Evolutionary conservation across 352 stramenopile species (phyloP), one percentile per base, ranked within the genome.

Genomic region (Globisporangium megalacanthum): DNA sequence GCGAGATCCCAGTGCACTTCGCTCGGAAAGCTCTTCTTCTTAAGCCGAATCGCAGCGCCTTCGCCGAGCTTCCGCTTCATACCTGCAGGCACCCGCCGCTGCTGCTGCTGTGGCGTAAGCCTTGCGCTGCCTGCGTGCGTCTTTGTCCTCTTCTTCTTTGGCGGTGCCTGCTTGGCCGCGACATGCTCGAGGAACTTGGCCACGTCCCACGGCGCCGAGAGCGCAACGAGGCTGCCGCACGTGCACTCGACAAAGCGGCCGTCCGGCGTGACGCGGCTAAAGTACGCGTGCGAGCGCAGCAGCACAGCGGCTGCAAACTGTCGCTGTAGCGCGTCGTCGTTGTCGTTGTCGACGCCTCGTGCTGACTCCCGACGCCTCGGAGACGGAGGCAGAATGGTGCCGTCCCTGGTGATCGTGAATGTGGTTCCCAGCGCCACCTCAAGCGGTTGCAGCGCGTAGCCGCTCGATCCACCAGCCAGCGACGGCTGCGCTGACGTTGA

Each of bases 171-270:
- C 39, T 88, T 87, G 17, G 79, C 67, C 17, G 67, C 66, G 17
- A 87, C 67, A 37, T 90, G 83, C n/a, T 70, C 55, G 7, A 79
- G 56, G 64, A 91, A 91, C 41, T 78, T 75, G 8, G 64, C 63
- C n/a, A 82, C 51, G 7, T 80, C 64, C 80, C 83, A 93, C 1
- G 80, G 63, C 7, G 44, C 50, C 17, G 57, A 46, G 4, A 93
- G 70, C 13, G 84, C 66, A 7, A 90, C 65, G n/a, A 91, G 68
- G n/a, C 65, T 66, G 0, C 63, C 73, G 52, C 83, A 93, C 37
- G 72, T 76, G 33, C 83, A 90, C 68, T 90, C 80, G 8, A 83
- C 54, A 47, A 88, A 87, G 1, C 70, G 69, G 1, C 83, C 83
- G 41, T 90, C 80, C 4, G 77, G 78, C 0, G 83, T 88, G 36